Conservation (phyloP, 1,284 basidiomycete genomes). For the Irpex lacteus region DNA sequence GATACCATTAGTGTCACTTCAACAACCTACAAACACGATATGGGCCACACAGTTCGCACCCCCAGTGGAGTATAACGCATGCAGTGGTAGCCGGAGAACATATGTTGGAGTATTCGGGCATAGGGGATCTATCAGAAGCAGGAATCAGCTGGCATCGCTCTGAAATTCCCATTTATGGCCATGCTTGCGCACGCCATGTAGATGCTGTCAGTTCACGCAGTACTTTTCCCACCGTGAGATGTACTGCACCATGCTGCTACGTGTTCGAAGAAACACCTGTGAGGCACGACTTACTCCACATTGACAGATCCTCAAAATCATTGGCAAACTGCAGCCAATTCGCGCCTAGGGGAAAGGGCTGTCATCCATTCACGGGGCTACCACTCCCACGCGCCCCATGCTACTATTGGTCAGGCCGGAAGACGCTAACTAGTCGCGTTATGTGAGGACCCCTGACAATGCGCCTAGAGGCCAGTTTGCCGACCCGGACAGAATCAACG, state of each 20-base stretch:
- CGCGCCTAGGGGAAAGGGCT: no score
- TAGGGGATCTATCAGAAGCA: not conserved
- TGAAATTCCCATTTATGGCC: not conserved
- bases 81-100: not conserved
- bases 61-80: no score
- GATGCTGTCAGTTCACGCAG: not conserved
- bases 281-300: not conserved
- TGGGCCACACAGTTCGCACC: no score
- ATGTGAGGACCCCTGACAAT: no score
- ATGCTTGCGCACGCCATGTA: not conserved
- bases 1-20: not conserved
- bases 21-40: not conserved
- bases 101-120: not conserved
- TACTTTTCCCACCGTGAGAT: not conserved
- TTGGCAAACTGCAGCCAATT: no score
- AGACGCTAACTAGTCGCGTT: no score
- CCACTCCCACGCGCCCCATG: no score
- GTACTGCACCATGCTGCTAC: not conserved
- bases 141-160: not conserved
- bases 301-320: no score
- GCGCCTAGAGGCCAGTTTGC: no score
- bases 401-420: no score
- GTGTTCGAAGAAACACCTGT: not conserved
- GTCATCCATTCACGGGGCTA: no score
- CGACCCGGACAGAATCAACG: no score